phyloP scores from a whole-genome alignment of 2,329 filamentous ascomycete species.

The Amauroascus niger region DNA sequence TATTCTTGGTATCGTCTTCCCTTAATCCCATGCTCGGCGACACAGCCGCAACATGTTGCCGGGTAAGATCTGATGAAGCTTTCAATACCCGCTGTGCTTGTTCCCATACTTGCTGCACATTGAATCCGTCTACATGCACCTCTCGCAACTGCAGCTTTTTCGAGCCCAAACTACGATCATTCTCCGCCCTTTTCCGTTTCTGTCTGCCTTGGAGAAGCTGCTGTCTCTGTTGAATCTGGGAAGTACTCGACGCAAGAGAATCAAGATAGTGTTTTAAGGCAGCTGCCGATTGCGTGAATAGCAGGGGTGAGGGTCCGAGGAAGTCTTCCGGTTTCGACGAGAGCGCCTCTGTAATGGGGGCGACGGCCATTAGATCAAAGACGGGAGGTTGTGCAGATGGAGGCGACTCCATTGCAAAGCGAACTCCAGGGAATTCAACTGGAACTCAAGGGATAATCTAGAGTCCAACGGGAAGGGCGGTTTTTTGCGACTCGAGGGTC shows the following conservation, averaged over 20 bases:
- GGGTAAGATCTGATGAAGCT: constrained; percentile 48
- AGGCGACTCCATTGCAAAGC: neutral
- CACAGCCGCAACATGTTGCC: constrained; percentile 32
- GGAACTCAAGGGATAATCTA: neutral
- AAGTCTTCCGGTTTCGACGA: constrained; percentile 53
- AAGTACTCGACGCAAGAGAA: constrained; percentile 62
- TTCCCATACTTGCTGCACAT: constrained; percentile 84
- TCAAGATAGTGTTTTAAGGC: constrained; percentile 75
- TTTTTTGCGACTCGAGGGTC: too few relatives aligned
- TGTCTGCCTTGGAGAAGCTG: constrained; percentile 52
- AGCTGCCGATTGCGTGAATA: constrained; percentile 60
- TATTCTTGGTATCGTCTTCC: neutral
- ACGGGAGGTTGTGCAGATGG: neutral
- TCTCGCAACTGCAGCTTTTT: constrained; percentile 60
- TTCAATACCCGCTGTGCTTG: constrained; percentile 78
- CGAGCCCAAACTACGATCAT: constrained; percentile 27
- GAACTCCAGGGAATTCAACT: neutral
- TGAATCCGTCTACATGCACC: constrained; percentile 78
- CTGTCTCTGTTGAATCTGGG: constrained; percentile 61
- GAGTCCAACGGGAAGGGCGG: too few relatives aligned
- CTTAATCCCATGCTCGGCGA: neutral
- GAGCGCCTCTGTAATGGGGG: constrained; percentile 4
- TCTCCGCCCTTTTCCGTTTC: constrained; percentile 63
- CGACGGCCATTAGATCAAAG: neutral
- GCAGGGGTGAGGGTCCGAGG: constrained; percentile 58